Evolutionary conservation across 805 yeast genomes (phyloP).

Genomic region (Yarrowia deformans): DNA sequence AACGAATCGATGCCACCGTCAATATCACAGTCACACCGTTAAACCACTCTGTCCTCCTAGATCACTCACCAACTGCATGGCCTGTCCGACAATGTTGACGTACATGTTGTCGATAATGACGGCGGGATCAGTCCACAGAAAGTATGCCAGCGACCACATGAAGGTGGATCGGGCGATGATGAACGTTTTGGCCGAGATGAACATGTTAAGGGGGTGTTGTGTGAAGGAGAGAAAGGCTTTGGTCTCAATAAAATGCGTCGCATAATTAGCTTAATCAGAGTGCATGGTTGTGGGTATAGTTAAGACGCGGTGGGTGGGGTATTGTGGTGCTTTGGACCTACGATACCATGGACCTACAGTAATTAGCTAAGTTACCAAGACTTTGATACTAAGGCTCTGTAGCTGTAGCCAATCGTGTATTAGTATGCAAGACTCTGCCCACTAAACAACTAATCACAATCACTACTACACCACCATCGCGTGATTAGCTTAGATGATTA

Average conservation of each 20-base stretch:
- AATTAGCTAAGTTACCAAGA: too few relatives aligned
- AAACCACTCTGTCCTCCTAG: neutral
- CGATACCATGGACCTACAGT: too few relatives aligned
- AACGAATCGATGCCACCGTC: neutral
- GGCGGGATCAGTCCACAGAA: conserved; percentile 47
- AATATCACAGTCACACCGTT: too few relatives aligned
- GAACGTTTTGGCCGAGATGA: conserved; percentile 43
- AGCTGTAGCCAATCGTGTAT: too few relatives aligned
- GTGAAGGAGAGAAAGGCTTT: neutral
- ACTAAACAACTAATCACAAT: neutral
- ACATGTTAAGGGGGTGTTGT: conserved; percentile 40
- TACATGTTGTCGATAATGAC: conserved; percentile 43
- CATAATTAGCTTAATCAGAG: conserved; percentile 5
- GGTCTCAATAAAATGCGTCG: neutral
- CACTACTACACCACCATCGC: neutral
- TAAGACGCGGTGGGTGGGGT: neutral
- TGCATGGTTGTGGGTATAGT: neutral
- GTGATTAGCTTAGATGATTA: neutral
- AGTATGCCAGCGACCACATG: conserved; percentile 47
- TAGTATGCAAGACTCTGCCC: neutral
- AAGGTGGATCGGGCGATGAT: conserved; percentile 44
- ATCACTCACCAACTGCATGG: conserved; percentile 45
- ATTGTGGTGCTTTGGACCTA: too few relatives aligned
- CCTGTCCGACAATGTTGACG: conserved; percentile 45
- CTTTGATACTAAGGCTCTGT: too few relatives aligned